phyloP scores from a whole-genome alignment of 352 stramenopile genomes.

The Globisporangium nunn region DNA sequence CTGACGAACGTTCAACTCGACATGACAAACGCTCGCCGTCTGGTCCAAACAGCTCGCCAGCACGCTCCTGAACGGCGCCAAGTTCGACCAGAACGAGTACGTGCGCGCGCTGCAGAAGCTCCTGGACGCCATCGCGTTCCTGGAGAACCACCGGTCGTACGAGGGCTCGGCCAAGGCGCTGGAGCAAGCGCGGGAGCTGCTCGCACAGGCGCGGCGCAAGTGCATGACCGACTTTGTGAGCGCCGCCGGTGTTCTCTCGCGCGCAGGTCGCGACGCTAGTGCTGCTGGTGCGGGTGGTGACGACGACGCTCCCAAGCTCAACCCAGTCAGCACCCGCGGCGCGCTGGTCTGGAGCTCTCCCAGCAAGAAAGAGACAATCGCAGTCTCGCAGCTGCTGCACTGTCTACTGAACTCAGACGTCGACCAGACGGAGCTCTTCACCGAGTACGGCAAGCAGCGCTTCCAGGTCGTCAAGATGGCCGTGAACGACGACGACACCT shows the following conservation, averaged over 20 bases:
- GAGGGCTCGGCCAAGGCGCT: constrained; percentile 68
- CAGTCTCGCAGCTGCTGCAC: constrained; percentile 48
- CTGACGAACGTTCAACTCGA: too few species aligned
- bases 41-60: constrained; percentile 36
- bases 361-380: constrained; percentile 44
- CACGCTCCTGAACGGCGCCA: constrained; percentile 54
- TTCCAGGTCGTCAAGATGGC: constrained; percentile 58
- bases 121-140: constrained; percentile 56
- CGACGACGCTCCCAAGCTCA: not conserved
- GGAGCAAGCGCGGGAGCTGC: constrained; percentile 56
- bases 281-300: not conserved
- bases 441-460: constrained; percentile 63
- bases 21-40: too few species aligned
- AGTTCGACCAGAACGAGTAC: constrained; percentile 71
- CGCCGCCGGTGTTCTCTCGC: constrained; percentile 50
- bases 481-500: constrained; percentile 23
- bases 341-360: constrained; percentile 35
- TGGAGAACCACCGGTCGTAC: constrained; percentile 62
- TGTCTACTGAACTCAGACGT: constrained; percentile 53
- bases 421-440: constrained; percentile 41
- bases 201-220: constrained; percentile 50
- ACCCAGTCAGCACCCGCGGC: not conserved
- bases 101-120: constrained; percentile 57
- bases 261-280: constrained; percentile 26
- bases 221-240: constrained; percentile 68